phyloP scores from a whole-genome alignment of 805 yeast genomes.

The Tetrapisispora arboricola region DNA sequence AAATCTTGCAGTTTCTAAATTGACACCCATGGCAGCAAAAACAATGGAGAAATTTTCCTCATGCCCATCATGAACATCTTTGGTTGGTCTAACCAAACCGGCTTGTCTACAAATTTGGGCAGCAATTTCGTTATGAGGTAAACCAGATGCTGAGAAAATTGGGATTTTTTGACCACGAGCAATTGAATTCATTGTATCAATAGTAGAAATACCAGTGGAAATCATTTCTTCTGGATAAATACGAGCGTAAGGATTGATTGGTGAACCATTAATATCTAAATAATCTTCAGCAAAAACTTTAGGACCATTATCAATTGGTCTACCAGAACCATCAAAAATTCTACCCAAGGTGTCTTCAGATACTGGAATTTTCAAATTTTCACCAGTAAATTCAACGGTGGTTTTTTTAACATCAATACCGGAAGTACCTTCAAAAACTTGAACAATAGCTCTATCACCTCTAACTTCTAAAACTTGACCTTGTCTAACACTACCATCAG shows the following conservation, averaged over 20 bases:
- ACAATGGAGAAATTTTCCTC: constrained; percentile 99
- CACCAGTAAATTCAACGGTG: constrained; percentile 93
- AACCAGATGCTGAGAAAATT: constrained; percentile 96
- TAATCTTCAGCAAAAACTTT: constrained; percentile 97
- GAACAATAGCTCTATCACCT: constrained; percentile 95
- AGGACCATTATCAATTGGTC: constrained; percentile 97
- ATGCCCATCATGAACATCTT: constrained; percentile 99
- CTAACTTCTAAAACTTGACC: constrained; percentile 98
- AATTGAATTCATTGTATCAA: constrained; percentile 98
- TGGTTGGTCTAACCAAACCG: constrained; percentile 97
- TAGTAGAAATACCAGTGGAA: constrained; percentile 96
- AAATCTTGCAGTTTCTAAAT: constrained; percentile 95
- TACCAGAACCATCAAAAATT: constrained; percentile 97
- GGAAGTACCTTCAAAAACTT: constrained; percentile 97
- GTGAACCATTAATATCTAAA: constrained; percentile 96
- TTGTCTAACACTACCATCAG: constrained; percentile 89
- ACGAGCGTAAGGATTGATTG: constrained; percentile 96
- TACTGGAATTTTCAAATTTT: constrained; percentile 85
- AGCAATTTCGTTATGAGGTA: constrained; percentile 98
- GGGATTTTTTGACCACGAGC: constrained; percentile 99
- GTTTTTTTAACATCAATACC: constrained; percentile 98
- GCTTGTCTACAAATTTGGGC: constrained; percentile 99
- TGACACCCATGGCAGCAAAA: constrained; percentile 99
- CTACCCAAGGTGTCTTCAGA: constrained; percentile 97
- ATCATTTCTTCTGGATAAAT: constrained; percentile 99